These are phyloP conservation scores for Claviceps sp. DNA, from an alignment of 2,329 filamentous ascomycete species.

Conservation along the genomic window DNA sequence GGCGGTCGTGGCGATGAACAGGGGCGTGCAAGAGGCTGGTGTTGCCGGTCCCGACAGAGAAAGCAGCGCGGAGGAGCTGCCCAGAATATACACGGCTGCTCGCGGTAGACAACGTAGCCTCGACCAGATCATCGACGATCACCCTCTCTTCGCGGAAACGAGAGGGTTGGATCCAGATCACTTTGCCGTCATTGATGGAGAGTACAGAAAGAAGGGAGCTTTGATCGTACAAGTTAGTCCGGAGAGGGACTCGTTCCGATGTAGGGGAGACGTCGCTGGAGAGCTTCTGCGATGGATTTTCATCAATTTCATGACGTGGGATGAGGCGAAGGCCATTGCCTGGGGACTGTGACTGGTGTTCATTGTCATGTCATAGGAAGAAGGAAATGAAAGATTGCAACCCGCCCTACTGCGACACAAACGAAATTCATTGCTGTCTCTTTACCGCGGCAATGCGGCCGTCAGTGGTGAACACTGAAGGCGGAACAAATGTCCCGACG, in stretches of 20 bases:
- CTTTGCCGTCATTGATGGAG: constrained; percentile 1
- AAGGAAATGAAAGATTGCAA: not conserved
- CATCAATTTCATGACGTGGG: constrained; percentile 5
- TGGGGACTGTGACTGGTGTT: not conserved
- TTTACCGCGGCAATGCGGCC: not conserved
- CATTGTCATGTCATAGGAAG: not conserved
- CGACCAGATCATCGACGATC: not conserved
- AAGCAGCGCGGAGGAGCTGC: not conserved
- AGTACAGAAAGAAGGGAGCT: not conserved
- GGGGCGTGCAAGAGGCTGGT: not conserved
- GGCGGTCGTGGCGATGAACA: constrained; percentile 1
- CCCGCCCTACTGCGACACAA: not conserved
- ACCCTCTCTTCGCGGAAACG: not conserved
- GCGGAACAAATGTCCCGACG: too few species aligned
- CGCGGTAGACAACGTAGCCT: not conserved
- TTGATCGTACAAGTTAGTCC: not conserved
- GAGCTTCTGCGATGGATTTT: constrained; percentile 5
- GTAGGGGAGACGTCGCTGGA: constrained; percentile 1
- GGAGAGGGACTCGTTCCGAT: constrained; percentile 1
- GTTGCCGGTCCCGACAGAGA: not conserved
- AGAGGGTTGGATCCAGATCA: not conserved
- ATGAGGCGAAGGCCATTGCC: constrained; percentile 2
- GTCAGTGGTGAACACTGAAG: too few species aligned
- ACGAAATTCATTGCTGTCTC: not conserved
- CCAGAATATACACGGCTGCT: not conserved